These are phyloP conservation scores for Leccinum subtestaceum DNA, from an alignment of 768 basidiomycete genomes.

Conservation along the genomic window DNA sequence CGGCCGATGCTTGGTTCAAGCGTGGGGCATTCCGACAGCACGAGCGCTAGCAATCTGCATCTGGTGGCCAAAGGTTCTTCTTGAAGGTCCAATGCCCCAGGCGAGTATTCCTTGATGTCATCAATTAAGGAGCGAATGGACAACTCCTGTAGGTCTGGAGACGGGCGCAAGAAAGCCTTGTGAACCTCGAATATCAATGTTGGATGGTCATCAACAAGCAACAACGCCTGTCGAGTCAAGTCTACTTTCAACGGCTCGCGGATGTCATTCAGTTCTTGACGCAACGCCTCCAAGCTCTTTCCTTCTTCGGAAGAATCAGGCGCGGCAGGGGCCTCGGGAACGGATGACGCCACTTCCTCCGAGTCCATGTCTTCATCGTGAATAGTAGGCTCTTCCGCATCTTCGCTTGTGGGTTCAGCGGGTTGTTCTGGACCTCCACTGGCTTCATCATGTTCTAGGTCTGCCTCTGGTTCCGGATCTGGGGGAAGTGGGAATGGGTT, in stretches of 20 bases:
- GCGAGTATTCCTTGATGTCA: conserved; percentile 69
- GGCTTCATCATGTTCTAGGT: conserved; percentile 18
- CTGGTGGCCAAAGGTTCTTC: conserved; percentile 80
- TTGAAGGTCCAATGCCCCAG: conserved; percentile 60
- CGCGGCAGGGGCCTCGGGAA: conserved; percentile 14
- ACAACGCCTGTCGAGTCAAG: conserved; percentile 68
- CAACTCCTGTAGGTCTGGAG: conserved; percentile 55
- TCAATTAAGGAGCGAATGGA: conserved; percentile 73
- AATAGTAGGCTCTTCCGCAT: conserved; percentile 20
- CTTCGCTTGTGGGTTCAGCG: conserved; percentile 29
- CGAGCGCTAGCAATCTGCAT: conserved; percentile 81
- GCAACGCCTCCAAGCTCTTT: conserved; percentile 60
- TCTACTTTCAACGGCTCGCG: conserved; percentile 64
- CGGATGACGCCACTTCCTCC: conserved; percentile 20
- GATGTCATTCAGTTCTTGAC: conserved; percentile 58
- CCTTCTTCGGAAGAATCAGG: conserved; percentile 23
- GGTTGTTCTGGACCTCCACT: conserved; percentile 24
- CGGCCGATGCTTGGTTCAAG: conserved; percentile 53
- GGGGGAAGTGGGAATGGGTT: conserved; percentile 78
- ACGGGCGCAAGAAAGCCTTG: conserved; percentile 70
- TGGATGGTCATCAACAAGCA: conserved; percentile 82
- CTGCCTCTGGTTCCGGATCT: conserved; percentile 42
- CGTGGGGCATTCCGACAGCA: conserved; percentile 71
- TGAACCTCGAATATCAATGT: conserved; percentile 88
- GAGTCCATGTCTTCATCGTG: conserved; percentile 30